These are phyloP conservation scores for Salix dunnii DNA, from an alignment of 345 rosid genomes.

Conservation along the genomic window DNA sequence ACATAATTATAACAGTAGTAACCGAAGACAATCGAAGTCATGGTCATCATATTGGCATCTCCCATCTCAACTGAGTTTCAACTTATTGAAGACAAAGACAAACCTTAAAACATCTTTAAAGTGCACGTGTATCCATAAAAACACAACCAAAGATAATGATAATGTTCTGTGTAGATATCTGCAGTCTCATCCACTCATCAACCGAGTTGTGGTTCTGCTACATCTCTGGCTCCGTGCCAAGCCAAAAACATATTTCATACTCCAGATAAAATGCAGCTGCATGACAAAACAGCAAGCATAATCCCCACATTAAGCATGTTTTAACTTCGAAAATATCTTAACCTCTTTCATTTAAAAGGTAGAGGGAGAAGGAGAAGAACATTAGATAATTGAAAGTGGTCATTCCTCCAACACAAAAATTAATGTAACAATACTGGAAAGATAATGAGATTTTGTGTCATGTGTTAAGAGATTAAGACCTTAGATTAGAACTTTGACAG, in stretches of 20 bases:
- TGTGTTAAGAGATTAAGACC: constrained; percentile 20
- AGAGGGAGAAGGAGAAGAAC: neutral
- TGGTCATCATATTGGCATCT: neutral
- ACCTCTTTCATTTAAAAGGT: neutral
- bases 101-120: neutral
- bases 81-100: neutral
- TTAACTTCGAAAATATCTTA: neutral
- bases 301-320: neutral
- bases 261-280: constrained; percentile 3
- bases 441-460: neutral
- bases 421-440: neutral
- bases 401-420: neutral
- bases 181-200: constrained; percentile 1
- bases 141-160: neutral
- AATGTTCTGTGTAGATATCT: neutral
- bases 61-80: neutral
- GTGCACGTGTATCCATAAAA: neutral
- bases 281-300: neutral
- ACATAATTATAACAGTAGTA: neutral
- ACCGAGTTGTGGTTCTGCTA: neutral
- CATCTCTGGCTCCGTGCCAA: neutral
- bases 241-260: neutral
- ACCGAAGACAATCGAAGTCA: neutral
- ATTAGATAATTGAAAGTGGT: neutral
- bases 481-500: neutral